Evolutionary conservation across 2,329 filamentous ascomycete species (phyloP).

Genomic region (Boeremia exigua): DNA sequence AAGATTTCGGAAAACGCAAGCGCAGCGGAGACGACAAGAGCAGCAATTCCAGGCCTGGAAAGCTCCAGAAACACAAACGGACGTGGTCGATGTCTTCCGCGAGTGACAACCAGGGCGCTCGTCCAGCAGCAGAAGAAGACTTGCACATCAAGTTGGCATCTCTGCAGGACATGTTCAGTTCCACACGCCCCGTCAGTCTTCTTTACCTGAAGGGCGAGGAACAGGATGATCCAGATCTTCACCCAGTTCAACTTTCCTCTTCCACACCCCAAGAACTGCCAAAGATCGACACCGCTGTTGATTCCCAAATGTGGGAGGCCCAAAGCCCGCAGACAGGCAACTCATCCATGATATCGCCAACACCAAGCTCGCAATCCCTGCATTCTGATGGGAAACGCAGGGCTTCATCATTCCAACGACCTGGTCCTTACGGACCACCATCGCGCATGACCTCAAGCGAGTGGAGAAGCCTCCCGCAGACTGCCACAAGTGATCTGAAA

Average conservation of each 20-base stretch:
- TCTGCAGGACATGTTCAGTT: conserved; percentile 87
- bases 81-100: conserved; percentile 93
- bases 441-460: conserved; percentile 56
- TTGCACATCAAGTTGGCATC: conserved; percentile 78
- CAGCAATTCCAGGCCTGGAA: conserved; percentile 70
- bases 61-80: conserved; percentile 86
- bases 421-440: conserved; percentile 51
- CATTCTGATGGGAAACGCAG: conserved; percentile 47
- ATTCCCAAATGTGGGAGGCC: conserved; percentile 55
- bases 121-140: conserved; percentile 67
- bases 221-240: conserved; percentile 77
- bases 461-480: conserved; percentile 66
- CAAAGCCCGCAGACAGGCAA: conserved; percentile 61
- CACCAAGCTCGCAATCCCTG: conserved; percentile 55
- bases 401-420: conserved; percentile 53
- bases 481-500: conserved; percentile 58
- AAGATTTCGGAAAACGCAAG: conserved; percentile 67
- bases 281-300: conserved; percentile 54
- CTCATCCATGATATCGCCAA: conserved; percentile 61
- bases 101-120: conserved; percentile 51
- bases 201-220: conserved; percentile 79
- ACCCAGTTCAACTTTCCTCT: conserved; percentile 74
- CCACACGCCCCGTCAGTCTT: conserved; percentile 77
- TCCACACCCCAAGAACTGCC: conserved; percentile 70
- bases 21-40: conserved; percentile 54